A percentile compares a stretch with the other conserved stretches of the same genome.
These are phyloP conservation scores for Camellia granthamiana DNA, from an alignment of 148 eudicot genomes.

Conservation along the genomic window DNA sequence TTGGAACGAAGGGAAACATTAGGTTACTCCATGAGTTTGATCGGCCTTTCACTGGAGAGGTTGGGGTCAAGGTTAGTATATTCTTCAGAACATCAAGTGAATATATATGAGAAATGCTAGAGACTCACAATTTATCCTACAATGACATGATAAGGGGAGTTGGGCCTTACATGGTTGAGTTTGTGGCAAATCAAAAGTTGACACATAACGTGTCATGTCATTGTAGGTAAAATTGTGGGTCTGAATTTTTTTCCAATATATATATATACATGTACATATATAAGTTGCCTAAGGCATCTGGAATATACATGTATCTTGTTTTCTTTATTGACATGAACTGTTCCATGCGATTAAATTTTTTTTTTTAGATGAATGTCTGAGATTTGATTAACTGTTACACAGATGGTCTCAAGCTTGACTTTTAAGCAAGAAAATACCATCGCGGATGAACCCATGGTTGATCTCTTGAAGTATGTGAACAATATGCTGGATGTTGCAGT, in stretches of 20 bases:
- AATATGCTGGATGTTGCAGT: constrained; percentile 71
- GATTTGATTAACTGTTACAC: constrained; percentile 25
- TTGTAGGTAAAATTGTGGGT: no score
- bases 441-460: constrained; percentile 73
- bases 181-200: no score
- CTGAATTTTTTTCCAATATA: no score
- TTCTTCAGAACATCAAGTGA: not conserved
- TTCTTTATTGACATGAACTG: not conserved
- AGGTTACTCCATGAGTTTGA: constrained; percentile 83
- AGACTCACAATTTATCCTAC: no score
- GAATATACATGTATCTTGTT: no score
- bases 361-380: not conserved
- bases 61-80: constrained; percentile 75
- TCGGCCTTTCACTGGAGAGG: constrained; percentile 78
- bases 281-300: not conserved
- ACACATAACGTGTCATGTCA: no score
- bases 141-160: no score
- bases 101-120: no score
- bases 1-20: constrained; percentile 79
- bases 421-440: constrained; percentile 89
- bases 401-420: constrained; percentile 89
- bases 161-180: no score
- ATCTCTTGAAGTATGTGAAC: constrained; percentile 67
- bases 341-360: not conserved
- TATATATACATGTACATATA: not conserved